A percentile compares a stretch with the other conserved stretches of the same genome.
These are phyloP conservation scores for Aspergillus olivimuriae DNA, from an alignment of 495 filamentous ascomycete genomes.

Conservation along the genomic window DNA sequence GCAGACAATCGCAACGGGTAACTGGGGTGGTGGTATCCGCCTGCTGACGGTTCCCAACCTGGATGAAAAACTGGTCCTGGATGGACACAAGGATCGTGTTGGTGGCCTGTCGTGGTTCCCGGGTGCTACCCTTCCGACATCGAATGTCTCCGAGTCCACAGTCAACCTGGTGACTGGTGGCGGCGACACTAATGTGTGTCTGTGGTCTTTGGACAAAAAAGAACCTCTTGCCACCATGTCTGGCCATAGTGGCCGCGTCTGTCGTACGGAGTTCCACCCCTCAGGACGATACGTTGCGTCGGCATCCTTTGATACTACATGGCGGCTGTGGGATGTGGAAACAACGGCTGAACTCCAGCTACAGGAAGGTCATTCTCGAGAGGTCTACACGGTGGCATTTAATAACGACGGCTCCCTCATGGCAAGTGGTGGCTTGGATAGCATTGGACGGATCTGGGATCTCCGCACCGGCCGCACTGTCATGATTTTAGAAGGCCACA, in stretches of 20 bases:
- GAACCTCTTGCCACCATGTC: conserved; percentile 77
- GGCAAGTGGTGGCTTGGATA: conserved; percentile 86
- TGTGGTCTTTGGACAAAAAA: conserved; percentile 84
- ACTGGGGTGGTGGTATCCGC: conserved; percentile 84
- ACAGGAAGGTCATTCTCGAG: conserved; percentile 91
- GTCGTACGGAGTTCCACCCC: conserved; percentile 89
- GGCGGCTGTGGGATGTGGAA: conserved; percentile 92
- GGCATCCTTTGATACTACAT: conserved; percentile 92
- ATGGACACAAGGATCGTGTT: conserved; percentile 80
- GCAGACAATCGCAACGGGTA: conserved; percentile 77
- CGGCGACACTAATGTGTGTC: conserved; percentile 80
- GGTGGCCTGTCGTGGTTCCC: conserved; percentile 91
- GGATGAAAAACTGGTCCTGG: conserved; percentile 62
- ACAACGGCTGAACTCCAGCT: conserved; percentile 76
- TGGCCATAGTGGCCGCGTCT: conserved; percentile 82
- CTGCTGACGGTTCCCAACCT: conserved; percentile 78
- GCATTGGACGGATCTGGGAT: conserved; percentile 95
- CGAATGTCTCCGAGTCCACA: conserved; percentile 60
- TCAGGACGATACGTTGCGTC: conserved; percentile 87
- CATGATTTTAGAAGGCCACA: conserved; percentile 92
- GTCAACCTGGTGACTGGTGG: conserved; percentile 89
- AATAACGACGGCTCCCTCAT: conserved; percentile 86
- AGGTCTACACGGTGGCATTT: conserved; percentile 83
- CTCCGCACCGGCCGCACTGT: conserved; percentile 88
- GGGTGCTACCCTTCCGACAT: conserved; percentile 63